Conservation (phyloP, 2,329 filamentous ascomycete species). For the Ascochyta lentis region DNA sequence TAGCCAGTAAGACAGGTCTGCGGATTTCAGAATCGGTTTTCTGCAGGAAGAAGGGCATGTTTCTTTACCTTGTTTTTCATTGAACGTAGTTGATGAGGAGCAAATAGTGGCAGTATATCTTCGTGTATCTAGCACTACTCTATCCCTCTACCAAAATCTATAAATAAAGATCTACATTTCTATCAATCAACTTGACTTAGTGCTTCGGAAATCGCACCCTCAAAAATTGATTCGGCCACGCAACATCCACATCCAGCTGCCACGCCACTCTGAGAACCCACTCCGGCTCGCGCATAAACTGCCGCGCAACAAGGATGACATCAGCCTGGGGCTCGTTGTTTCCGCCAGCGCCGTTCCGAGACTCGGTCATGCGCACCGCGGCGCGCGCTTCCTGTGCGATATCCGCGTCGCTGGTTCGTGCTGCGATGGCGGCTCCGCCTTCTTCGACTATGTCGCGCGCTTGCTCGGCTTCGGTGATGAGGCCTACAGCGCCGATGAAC, state of each 20-base stretch:
- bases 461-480: slow-evolving; percentile 62
- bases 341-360: slow-evolving; percentile 23
- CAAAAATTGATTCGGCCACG: slow-evolving; percentile 57
- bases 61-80: too few relatives aligned
- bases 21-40: too few relatives aligned
- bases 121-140: background rate
- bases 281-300: slow-evolving; percentile 63
- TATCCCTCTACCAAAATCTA: background rate
- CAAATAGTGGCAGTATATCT: background rate
- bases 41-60: too few relatives aligned
- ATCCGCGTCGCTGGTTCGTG: slow-evolving; percentile 31
- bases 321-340: slow-evolving; percentile 52
- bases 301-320: slow-evolving; percentile 59
- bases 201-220: slow-evolving; percentile 42
- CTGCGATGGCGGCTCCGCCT: slow-evolving; percentile 24
- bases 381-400: slow-evolving; percentile 41
- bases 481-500: slow-evolving; percentile 60
- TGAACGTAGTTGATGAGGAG: background rate
- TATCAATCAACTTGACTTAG: slow-evolving; percentile 7
- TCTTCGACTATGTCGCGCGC: slow-evolving; percentile 54
- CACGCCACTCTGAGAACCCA: slow-evolving; percentile 61
- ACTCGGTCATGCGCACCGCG: slow-evolving; percentile 46
- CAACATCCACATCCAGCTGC: slow-evolving; percentile 56
- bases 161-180: background rate
- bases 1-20: too few relatives aligned